Base-by-base conservation (phyloP, 371 early-diverging fungal genomes). In the Cokeromyces recurvatus region DNA sequence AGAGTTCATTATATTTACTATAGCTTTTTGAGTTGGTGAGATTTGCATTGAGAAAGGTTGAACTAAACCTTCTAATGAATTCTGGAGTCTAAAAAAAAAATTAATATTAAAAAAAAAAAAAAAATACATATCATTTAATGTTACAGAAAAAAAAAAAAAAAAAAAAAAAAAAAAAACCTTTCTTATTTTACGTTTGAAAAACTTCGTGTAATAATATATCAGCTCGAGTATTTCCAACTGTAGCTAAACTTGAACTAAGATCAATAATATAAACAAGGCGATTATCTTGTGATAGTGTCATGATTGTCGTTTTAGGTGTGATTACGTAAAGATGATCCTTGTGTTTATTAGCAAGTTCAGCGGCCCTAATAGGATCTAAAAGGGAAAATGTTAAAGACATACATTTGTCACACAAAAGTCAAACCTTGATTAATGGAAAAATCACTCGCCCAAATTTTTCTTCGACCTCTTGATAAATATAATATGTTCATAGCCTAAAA, bases 261-360 rank as follows among this genome's bases (percentile, higher is more conserved):
- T 90, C 91, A 23, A 90, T 69, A n/a, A 88, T 66, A 53, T 87
- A 82, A 0, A 86, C 85, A 16, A 87, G 48, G 1, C 85, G 69
- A 48, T 87, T 83, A 53, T 82, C 75, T 38, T 71, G 68, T 37
- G 74, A 64, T 39, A 87, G 52, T 10, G 78, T 71, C 52, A 78
- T 70, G 5, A 90, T 70, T 9, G 74, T 75, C 3, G 90, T 85
- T 32, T 79, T 67, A 1, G 87, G 85, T 29, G 82, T 84, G 21
- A 89, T 62, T 32, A 67, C 60, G 46, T 71, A 78, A 11, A 49
- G 44, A 47, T 54, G 49, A 37, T 45, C 58, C 31, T 48, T 55
- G 16, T 48, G 43, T 53, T 38, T 14, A 38, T 32, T 15, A 35
- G n/a, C n/a, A n/a, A n/a, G n/a, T n/a, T n/a, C 32, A 16, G 39